These are phyloP conservation scores for Saccharomyces paradoxus DNA, from an alignment of 805 yeast genomes.

Conservation along the genomic window DNA sequence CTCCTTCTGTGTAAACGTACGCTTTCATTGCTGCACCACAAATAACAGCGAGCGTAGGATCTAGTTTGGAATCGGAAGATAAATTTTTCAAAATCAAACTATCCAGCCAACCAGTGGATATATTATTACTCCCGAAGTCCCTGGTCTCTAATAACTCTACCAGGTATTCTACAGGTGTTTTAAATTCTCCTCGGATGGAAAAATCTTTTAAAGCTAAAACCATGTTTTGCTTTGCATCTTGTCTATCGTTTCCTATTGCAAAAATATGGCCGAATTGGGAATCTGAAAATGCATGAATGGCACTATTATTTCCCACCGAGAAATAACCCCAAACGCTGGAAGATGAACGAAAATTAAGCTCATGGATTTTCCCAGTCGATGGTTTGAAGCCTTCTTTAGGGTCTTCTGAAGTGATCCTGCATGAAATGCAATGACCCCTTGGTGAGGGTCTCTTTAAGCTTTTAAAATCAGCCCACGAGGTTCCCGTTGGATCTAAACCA, in stretches of 20 bases:
- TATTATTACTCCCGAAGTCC: conserved; percentile 90
- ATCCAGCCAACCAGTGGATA: conserved; percentile 98
- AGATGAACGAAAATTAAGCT: conserved; percentile 91
- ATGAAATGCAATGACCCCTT: conserved; percentile 97
- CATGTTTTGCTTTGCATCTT: conserved; percentile 96
- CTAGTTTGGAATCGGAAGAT: conserved; percentile 90
- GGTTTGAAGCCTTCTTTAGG: conserved; percentile 99
- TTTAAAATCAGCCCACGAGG: conserved; percentile 81
- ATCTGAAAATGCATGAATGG: conserved; percentile 95
- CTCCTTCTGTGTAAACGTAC: conserved; percentile 64
- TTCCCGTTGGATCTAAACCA: conserved; percentile 92
- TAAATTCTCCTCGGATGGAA: conserved; percentile 95
- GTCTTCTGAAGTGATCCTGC: conserved; percentile 98
- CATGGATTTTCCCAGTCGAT: conserved; percentile 92
- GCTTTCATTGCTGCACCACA: conserved; percentile 98
- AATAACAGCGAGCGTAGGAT: conserved; percentile 77
- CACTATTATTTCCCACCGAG: conserved; percentile 94
- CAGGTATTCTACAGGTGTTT: conserved; percentile 94
- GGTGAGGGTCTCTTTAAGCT: conserved; percentile 90
- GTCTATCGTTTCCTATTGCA: conserved; percentile 97
- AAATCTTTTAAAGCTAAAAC: conserved; percentile 95
- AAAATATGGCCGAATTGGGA: conserved; percentile 98
- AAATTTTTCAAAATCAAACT: conserved; percentile 86
- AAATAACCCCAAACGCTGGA: conserved; percentile 99
- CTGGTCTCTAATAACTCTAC: conserved; percentile 93